Conservation (phyloP, 1,284 basidiomycete species). For the Microbotryum silenes-acaulis region DNA sequence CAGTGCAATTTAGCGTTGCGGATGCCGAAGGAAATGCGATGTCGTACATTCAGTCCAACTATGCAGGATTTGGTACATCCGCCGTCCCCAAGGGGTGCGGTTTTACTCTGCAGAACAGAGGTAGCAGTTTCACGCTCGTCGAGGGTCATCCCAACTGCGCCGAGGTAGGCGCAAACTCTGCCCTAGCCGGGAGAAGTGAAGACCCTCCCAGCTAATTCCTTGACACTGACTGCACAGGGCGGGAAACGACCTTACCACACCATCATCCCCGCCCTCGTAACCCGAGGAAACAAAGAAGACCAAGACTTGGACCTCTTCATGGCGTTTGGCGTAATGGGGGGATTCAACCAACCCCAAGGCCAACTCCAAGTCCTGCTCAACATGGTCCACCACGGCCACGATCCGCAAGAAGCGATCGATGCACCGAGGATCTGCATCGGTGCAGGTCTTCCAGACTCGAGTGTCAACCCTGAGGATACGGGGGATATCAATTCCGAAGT, state of each 20-base stretch:
- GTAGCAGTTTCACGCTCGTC: conserved; percentile 69
- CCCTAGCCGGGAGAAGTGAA: not conserved
- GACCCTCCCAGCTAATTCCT: not conserved
- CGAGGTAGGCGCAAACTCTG: conserved; percentile 46
- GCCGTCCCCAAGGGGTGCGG: conserved; percentile 87
- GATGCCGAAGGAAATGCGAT: conserved; percentile 50
- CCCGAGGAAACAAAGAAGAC: conserved; percentile 50
- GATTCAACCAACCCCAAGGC: conserved; percentile 91
- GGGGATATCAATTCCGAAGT: conserved; percentile 72
- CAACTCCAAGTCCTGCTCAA: conserved; percentile 91
- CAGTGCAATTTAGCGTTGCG: conserved; percentile 66
- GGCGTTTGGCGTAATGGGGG: conserved; percentile 40
- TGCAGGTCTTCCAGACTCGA: conserved; percentile 22
- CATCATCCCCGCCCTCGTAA: conserved; percentile 72
- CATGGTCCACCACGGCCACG: conserved; percentile 69
- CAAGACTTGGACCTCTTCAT: conserved; percentile 61
- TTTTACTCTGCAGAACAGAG: conserved; percentile 92
- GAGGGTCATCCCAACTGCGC: conserved; percentile 73
- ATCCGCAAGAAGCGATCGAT: conserved; percentile 75
- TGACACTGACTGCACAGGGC: not conserved
- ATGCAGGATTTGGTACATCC: conserved; percentile 47
- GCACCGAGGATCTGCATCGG: conserved; percentile 89
- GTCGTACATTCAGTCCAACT: conserved; percentile 76
- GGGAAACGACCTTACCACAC: conserved; percentile 32
- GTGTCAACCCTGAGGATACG: conserved; percentile 46